Conservation (phyloP, 805 yeast species). For the Starmerella bombi region DNA sequence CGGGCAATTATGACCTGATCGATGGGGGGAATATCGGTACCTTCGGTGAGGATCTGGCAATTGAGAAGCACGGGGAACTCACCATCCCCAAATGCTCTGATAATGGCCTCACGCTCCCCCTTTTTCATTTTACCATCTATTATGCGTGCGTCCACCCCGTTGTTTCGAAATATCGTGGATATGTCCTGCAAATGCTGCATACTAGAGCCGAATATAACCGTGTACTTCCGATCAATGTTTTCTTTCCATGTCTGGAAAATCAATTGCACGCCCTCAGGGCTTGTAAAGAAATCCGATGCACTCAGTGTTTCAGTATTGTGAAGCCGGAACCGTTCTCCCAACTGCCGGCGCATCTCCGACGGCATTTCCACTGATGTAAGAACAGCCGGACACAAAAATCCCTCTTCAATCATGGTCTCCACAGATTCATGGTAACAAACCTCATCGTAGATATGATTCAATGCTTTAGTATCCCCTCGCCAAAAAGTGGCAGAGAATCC, state of each 20-base stretch:
- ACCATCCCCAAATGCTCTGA: slow-evolving; percentile 50
- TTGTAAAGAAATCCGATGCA: slow-evolving; percentile 7
- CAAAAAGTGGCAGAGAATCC: slow-evolving; percentile 86
- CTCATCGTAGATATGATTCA: slow-evolving; percentile 52
- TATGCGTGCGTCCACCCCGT: slow-evolving; percentile 56
- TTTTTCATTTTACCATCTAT: slow-evolving; percentile 55
- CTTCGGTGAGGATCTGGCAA: slow-evolving; percentile 86
- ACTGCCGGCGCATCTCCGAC: not conserved
- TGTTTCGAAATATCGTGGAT: slow-evolving; percentile 37
- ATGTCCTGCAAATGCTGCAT: slow-evolving; percentile 49
- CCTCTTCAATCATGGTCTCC: slow-evolving; percentile 49
- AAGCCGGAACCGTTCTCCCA: not conserved
- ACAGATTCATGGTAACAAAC: slow-evolving; percentile 59
- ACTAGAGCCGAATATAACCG: slow-evolving; percentile 68
- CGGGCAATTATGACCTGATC: slow-evolving; percentile 68
- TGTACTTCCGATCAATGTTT: slow-evolving; percentile 38
- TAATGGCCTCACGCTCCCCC: slow-evolving; percentile 37
- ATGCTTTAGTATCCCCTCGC: slow-evolving; percentile 53
- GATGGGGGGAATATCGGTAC: slow-evolving; percentile 83
- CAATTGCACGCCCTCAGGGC: slow-evolving; percentile 28
- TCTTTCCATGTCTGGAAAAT: slow-evolving; percentile 43
- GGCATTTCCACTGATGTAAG: slow-evolving; percentile 40
- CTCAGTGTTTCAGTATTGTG: not conserved
- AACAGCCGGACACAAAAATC: slow-evolving; percentile 56
- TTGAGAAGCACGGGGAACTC: slow-evolving; percentile 62